Evolutionary conservation across 1,284 basidiomycete species (phyloP).

Genomic region (Leccinum solheimii): DNA sequence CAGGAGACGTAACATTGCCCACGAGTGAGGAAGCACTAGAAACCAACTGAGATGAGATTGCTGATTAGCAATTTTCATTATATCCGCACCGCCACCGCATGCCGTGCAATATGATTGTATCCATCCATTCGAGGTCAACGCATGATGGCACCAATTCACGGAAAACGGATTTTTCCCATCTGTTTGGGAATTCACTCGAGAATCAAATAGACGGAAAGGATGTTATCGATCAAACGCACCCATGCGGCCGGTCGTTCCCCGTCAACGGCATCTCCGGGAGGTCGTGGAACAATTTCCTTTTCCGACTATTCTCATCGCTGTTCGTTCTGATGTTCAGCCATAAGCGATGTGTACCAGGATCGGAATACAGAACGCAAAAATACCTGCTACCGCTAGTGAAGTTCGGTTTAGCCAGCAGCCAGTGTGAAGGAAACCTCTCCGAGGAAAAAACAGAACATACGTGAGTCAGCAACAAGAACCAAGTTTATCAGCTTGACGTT

Average conservation of each 20-base stretch:
- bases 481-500: constrained; percentile 23
- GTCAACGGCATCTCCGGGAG: constrained; percentile 15
- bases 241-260: constrained; percentile 7
- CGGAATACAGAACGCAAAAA: constrained; percentile 7
- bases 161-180: constrained; percentile 39
- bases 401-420: constrained; percentile 9
- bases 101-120: constrained; percentile 49
- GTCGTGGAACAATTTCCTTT: constrained; percentile 15
- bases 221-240: constrained; percentile 10
- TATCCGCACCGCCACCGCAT: constrained; percentile 45
- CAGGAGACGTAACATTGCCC: constrained; percentile 56
- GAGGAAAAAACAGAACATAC: constrained; percentile 12
- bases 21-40: constrained; percentile 47
- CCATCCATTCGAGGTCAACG: constrained; percentile 41
- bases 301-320: constrained; percentile 6
- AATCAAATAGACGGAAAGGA: neutral
- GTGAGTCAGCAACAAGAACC: constrained; percentile 1
- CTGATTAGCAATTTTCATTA: constrained; percentile 32
- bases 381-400: constrained; percentile 20
- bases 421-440: constrained; percentile 1
- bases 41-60: constrained; percentile 31
- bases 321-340: neutral
- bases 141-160: constrained; percentile 48
- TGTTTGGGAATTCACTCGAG: constrained; percentile 19
- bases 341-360: neutral